Evolutionary conservation across 768 basidiomycete species (phyloP), one percentile per base, ranked within the genome.

Genomic region (Harrya chromipes): DNA sequence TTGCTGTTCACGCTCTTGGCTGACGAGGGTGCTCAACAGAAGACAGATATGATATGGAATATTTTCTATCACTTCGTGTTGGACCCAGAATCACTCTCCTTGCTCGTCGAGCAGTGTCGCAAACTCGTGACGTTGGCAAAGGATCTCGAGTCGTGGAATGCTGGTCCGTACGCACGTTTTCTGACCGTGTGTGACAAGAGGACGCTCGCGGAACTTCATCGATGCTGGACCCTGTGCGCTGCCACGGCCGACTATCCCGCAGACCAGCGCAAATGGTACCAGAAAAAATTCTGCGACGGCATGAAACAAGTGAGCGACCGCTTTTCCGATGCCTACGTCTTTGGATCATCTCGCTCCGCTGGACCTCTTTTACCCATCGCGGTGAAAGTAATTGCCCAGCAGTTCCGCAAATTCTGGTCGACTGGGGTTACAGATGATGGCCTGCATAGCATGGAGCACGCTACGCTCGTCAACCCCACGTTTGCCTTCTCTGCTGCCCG

Each of bases 1-100:
- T 27, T 65, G 11, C 39, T 67, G 5, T 65, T 67, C 48, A 61
- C 65, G 6, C 54, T 68, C 26, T 47, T 67, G 41, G 62, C 58
- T 3, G 65, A 67, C 36, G 47, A 58, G 12, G 56, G 50, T 0
- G 55, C 54, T 43, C 54, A 47, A 44, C 40, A 54, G 3, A 57
- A 20, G 23, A 19, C 52, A 2, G 49, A 67, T 3, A 46, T 44
- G 34, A 44, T 67, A 20, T 69, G 66, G 67, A 65, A 69, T 27
- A 63, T 67, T 29, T 61, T 67, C 31, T 69, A 67, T 50, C 67
- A 67, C 45, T 41, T 67, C 23, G 8, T 54, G 27, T 42, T 67
- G 43, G 65, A 67, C 43, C 49, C 54, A 39, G 54, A 41, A 2
- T 62, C 67, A 1, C 43, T 59, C 1, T 44, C 58, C 17, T 33